Base-by-base conservation (phyloP, 257 asterid genomes). In the Apocynum venetum region DNA sequence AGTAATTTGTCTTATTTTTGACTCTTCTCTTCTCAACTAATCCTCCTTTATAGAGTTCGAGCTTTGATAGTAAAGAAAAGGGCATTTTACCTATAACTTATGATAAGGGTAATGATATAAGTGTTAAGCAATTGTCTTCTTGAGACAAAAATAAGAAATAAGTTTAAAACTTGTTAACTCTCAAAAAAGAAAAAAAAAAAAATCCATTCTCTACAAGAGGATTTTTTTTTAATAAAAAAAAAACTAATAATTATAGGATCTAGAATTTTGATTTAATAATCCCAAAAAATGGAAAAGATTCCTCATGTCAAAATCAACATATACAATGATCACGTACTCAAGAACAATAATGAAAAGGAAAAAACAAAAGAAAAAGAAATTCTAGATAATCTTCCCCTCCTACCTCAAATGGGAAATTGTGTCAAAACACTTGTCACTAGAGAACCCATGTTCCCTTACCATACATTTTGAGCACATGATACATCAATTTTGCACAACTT, bases 391-490 rank as follows among this genome's bases (percentile, higher is more conserved):
- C 4, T 8, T 41, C 1, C 0, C 53, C 49, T 71, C 13, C 51
- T 4, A 31, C 1, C 49, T 25, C 31, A 4, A 72, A 25, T 31
- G 78, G 56, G 69, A 53, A 79, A 67, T 15, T 52, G 20, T n/a
- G 44, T 52, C 36, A 48, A 41, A 44, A 47, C 38, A 73, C 55
- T 80, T 80, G 76, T 80, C 25, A 46, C 7, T 43, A 47, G 80
- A 73, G 46, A 73, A 77, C 74, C 78, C 82, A 79, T 79, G 88
- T 79, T 64, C 49, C 83, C 85, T 48, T 68, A 77, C 80, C 82
- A 73, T 52, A 74, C 80, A 77, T 36, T 9, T 77, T 65, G 61
- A 41, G 84, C 84, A 83, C 84, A 86, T 83, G 86, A 77, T 71
- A 20, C 75, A 65, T 35, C 77, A 40, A 81, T 73, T 81, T 79